Evolutionary conservation across 306 rosid species (phyloP), one percentile per base, ranked within the genome.

Genomic region (Medicago lupulina): DNA sequence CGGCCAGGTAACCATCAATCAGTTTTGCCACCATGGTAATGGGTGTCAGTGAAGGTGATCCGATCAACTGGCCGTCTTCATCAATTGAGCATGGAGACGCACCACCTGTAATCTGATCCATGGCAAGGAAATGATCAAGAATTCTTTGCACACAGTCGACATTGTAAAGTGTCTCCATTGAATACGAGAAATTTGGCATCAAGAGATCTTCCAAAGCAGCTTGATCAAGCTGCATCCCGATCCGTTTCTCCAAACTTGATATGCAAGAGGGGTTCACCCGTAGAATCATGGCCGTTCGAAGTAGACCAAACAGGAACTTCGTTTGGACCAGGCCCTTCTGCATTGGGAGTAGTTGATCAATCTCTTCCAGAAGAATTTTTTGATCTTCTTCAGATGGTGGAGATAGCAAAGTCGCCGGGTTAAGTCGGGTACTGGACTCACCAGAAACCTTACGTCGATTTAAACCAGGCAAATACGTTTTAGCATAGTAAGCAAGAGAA

Each of bases 131-230:
- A 85, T 92, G 91, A 15, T 89, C 97, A 61, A 95, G 89, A 73
- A 90, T 90, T 86, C 99, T 86, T 70, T 95, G 97, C 64, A 92
- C 93, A 55, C 97, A 95, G 31, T 95, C 99, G 72, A 95, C 97
- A 68, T 95, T 92, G 86, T 95, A 95, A 19, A 95, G 97, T 25
- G 97, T 95, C 82, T 95, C 99, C 97, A 95, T 89, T 62, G 99
- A 89, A 82, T 90, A 84, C 11, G 97, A 92, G 81, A 92, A 92
- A 82, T 85, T 95, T 0, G 99, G 97, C 97, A 95, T 90, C 88
- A 95, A 84, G 79, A 95, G 96, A 85, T 92, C 99, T 76, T 95
- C 99, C 71, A 95, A 78, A 25, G 88, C 85, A 74, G 99, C 99
- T 85, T 95, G 92, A 84, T 95, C 99, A 64, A 95, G 87, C 88